These are phyloP conservation scores for Lecanosticta acicola DNA, from an alignment of 2,329 filamentous ascomycete genomes.

Conservation along the genomic window DNA sequence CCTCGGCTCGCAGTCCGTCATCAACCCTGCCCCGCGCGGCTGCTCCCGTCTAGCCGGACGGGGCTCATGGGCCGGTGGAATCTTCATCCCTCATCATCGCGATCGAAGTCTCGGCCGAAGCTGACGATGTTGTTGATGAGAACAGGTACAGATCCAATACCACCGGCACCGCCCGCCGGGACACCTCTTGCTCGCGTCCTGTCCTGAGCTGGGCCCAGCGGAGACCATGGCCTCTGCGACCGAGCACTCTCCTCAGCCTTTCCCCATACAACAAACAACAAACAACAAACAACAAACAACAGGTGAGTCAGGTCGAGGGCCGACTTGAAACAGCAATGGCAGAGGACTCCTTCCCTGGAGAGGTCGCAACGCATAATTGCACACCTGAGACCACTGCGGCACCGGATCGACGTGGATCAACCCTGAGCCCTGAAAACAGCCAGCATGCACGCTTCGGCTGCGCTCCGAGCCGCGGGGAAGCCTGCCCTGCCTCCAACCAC, in stretches of 20 bases:
- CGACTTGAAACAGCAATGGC: too few relatives aligned
- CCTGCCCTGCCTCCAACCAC: neutral
- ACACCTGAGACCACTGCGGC: neutral
- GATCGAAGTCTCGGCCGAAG: neutral
- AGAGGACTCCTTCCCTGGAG: too few relatives aligned
- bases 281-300: too few relatives aligned
- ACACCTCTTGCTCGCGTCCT: neutral
- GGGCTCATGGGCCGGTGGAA: too few relatives aligned
- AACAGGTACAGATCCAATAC: neutral
- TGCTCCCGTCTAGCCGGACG: neutral
- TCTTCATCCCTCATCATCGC: neutral
- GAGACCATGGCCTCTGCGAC: too few relatives aligned
- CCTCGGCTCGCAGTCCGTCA: neutral
- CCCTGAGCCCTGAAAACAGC: neutral
- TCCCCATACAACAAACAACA: too few relatives aligned
- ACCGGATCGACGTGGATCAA: neutral
- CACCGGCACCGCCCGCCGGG: neutral
- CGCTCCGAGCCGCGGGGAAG: neutral
- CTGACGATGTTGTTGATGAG: too few relatives aligned
- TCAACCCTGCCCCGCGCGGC: neutral
- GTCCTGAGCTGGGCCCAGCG: too few relatives aligned
- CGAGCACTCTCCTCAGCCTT: too few relatives aligned
- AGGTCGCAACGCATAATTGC: too few relatives aligned
- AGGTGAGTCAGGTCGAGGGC: too few relatives aligned
- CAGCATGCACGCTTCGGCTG: neutral